A percentile compares a stretch with the other conserved stretches of the same genome.
Conservation (phyloP, 2,329 filamentous ascomycete genomes). For the Aspergillus vadensis region DNA sequence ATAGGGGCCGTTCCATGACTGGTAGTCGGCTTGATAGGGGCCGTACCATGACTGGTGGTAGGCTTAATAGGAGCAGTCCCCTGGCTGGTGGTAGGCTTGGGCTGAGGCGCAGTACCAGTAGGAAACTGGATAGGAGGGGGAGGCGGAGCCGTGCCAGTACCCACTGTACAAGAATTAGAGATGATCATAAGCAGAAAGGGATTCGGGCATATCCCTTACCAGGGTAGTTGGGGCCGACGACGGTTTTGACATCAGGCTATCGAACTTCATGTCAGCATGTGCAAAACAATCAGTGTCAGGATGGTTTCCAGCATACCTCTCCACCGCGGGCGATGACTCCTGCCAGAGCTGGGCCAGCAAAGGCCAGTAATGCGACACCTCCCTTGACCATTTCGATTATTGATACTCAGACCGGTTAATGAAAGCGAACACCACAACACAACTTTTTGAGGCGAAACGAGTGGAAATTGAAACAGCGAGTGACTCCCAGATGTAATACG, state of each 20-base stretch:
- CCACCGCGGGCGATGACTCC: constrained; percentile 32
- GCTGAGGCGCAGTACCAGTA: constrained; percentile 1
- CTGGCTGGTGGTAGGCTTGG: background rate
- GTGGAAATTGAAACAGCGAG: constrained; percentile 25
- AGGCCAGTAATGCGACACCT: constrained; percentile 38
- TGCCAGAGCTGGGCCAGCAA: constrained; percentile 39
- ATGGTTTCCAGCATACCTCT: constrained; percentile 2
- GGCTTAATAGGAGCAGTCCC: background rate
- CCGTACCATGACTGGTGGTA: background rate
- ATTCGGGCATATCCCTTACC: background rate
- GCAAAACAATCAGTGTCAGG: background rate
- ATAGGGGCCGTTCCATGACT: background rate
- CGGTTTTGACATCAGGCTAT: background rate
- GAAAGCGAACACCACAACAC: constrained; percentile 19
- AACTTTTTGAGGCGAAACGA: constrained; percentile 24
- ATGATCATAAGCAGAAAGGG: background rate
- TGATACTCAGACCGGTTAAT: constrained; percentile 14
- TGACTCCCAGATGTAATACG: constrained; percentile 23
- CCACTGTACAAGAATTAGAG: background rate
- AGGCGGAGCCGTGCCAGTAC: constrained; percentile 3
- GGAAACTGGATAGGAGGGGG: constrained; percentile 1
- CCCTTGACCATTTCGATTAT: constrained; percentile 39
- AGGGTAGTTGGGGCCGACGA: background rate
- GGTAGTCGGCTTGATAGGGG: background rate
- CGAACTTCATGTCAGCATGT: background rate